Conservation (phyloP, 2,329 filamentous ascomycete species). For the Chrysosporium keratinophilum region DNA sequence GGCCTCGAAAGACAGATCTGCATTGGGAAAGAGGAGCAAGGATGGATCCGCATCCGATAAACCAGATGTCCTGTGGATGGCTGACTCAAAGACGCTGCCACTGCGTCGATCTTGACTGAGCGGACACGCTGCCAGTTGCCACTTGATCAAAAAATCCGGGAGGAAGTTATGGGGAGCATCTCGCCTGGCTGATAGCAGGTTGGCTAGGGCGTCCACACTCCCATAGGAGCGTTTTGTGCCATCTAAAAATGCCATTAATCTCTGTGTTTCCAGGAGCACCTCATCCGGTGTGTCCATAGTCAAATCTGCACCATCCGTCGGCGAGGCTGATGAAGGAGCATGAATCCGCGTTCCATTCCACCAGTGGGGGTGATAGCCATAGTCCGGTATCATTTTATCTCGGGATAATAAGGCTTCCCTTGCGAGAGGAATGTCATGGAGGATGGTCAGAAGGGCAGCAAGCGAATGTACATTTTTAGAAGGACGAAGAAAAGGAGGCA, state of each 20-base stretch:
- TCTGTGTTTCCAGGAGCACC: slow-evolving; percentile 44
- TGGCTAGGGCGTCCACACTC: slow-evolving; percentile 42
- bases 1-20: slow-evolving; percentile 33
- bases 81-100: slow-evolving; percentile 39
- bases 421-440: slow-evolving; percentile 51
- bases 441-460: slow-evolving; percentile 50
- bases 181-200: slow-evolving; percentile 21
- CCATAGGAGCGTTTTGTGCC: slow-evolving; percentile 49
- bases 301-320: neutral
- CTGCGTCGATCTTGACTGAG: slow-evolving; percentile 20
- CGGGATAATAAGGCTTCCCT: slow-evolving; percentile 47
- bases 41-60: slow-evolving; percentile 22
- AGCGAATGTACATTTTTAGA: slow-evolving; percentile 44
- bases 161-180: slow-evolving; percentile 18
- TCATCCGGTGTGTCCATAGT: neutral
- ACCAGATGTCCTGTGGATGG: slow-evolving; percentile 31
- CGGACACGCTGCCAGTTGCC: slow-evolving; percentile 38
- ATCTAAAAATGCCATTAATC: slow-evolving; percentile 53
- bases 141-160: slow-evolving; percentile 41
- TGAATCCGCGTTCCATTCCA: slow-evolving; percentile 49
- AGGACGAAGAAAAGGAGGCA: slow-evolving; percentile 50
- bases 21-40: slow-evolving; percentile 30
- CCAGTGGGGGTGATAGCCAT: slow-evolving; percentile 50
- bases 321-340: neutral
- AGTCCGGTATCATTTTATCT: slow-evolving; percentile 38